A percentile compares a stretch with the other conserved stretches of the same genome.
Evolutionary conservation across 768 basidiomycete genomes (phyloP).

Genomic region (Hydnum rufescens): DNA sequence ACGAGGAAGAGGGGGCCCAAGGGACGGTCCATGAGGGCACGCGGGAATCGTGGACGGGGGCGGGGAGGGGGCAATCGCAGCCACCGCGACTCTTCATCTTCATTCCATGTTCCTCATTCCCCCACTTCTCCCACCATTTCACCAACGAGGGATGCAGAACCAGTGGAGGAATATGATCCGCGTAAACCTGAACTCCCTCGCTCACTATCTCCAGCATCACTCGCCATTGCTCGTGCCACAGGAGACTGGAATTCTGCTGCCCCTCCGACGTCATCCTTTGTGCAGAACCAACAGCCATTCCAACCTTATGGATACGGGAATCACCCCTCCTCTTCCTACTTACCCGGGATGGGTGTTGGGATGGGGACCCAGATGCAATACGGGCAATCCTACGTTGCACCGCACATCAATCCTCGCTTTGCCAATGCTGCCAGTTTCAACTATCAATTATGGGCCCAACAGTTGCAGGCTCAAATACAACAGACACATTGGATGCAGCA

Average conservation of each 20-base stretch:
- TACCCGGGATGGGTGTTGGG: background rate
- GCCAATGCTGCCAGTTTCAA: too few species aligned
- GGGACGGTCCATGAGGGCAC: slow-evolving; percentile 4
- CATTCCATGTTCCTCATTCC: background rate
- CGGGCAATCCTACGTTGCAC: slow-evolving; percentile 1
- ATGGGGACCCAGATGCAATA: background rate
- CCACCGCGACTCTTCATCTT: background rate
- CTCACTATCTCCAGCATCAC: slow-evolving; percentile 26
- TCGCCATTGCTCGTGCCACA: slow-evolving; percentile 27
- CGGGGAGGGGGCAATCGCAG: background rate
- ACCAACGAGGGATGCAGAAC: too few species aligned
- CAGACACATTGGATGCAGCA: too few species aligned
- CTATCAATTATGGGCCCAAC: too few species aligned
- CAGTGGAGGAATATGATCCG: slow-evolving; percentile 17
- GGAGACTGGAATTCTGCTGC: slow-evolving; percentile 18
- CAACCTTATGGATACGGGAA: too few species aligned
- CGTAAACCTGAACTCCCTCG: slow-evolving; percentile 11
- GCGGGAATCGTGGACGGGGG: background rate
- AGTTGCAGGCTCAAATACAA: too few species aligned
- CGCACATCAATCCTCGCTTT: slow-evolving; percentile 1
- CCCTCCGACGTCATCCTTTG: background rate
- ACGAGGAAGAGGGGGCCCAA: slow-evolving; percentile 15
- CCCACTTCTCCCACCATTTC: background rate
- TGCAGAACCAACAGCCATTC: too few species aligned
- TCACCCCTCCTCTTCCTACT: too few species aligned